Conservation (phyloP, 2,329 filamentous ascomycete genomes). For the Trichophyton schoenleinii region DNA sequence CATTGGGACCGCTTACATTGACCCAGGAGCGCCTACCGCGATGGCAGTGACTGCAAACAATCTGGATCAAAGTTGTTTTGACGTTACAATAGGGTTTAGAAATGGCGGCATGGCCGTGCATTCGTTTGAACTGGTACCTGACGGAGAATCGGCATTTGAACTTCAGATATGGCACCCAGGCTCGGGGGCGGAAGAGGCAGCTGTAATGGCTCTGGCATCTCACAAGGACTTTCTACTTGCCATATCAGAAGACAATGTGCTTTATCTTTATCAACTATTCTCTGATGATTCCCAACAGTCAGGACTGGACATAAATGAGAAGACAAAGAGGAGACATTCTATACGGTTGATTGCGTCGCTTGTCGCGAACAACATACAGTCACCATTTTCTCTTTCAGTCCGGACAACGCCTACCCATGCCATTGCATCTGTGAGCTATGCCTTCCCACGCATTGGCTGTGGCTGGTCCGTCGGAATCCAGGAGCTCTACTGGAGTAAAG, state of each 20-base stretch:
- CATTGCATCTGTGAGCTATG: slow-evolving; percentile 78
- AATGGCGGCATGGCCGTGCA: slow-evolving; percentile 63
- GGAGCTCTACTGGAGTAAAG: slow-evolving; percentile 57
- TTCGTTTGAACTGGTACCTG: slow-evolving; percentile 39
- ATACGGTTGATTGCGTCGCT: slow-evolving; percentile 57
- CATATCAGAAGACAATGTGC: slow-evolving; percentile 58
- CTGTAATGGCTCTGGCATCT: slow-evolving; percentile 58
- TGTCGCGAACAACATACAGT: slow-evolving; percentile 64
- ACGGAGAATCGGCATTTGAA: slow-evolving; percentile 30
- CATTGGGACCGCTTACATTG: slow-evolving; percentile 36
- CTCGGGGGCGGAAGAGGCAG: slow-evolving; percentile 51
- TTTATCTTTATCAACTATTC: slow-evolving; percentile 62
- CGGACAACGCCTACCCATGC: slow-evolving; percentile 52
- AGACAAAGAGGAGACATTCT: slow-evolving; percentile 13
- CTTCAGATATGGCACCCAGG: slow-evolving; percentile 47
- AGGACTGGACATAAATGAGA: not conserved
- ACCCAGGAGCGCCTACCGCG: slow-evolving; percentile 51
- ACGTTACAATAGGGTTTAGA: slow-evolving; percentile 56
- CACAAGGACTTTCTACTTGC: slow-evolving; percentile 65
- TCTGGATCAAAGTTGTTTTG: slow-evolving; percentile 36
- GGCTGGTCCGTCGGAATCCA: slow-evolving; percentile 91
- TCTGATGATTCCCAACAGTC: not conserved
- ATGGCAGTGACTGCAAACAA: slow-evolving; percentile 34
- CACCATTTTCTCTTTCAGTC: slow-evolving; percentile 71
- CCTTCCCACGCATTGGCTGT: slow-evolving; percentile 59